Base-by-base conservation (phyloP, 495 filamentous ascomycete genomes). In the Penicillium macrosclerotiorum region DNA sequence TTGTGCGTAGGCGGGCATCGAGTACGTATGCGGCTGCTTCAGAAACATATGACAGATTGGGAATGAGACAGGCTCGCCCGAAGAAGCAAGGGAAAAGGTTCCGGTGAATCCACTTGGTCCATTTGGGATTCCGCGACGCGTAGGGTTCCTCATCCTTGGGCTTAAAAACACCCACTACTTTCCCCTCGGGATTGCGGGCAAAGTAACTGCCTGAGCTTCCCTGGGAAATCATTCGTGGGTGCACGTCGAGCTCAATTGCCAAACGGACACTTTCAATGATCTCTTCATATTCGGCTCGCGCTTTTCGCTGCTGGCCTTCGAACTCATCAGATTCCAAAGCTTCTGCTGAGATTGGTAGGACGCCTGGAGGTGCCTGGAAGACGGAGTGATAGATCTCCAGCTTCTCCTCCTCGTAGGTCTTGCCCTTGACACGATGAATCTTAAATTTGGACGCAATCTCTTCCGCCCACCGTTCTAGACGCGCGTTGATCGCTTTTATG, bases 71-170 rank as follows among this genome's bases (percentile, higher is more conserved):
- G 35, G 90, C 90, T 51, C 93, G 76, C 8, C 93, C 93, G 54
- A 99, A 99, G 68, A 87, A 96, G 69, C 91, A 99, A 19, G 93
- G 93, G 60, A 99, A 96, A 57, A 99, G 61, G 63, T 93, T 95
- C 49, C 89, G 74, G 62, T 95, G 89, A 69, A 95, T 83, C 89
- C 89, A 95, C 69, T 95, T 95, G 56, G 89, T 95, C 88, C 89
- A 93, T 64, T 95, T 95, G 16, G 89, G 89, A 60, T 95, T 95
- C 42, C 87, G 83, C 9, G 86, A 88, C 6, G 87, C 93, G 58
- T 93, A 99, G 17, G 93, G 93, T 66, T 99, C 93, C 66, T 99
- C 93, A 63, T 99, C 93, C 69, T 99, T 99, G 26, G 93, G 93
- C 64, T 99, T 99, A 67, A 99, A 97, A 7, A 99, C 94, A 18